Percentiles rank a stretch among this genome's conserved stretches.
Conservation (phyloP, 257 asterid genomes). For the Solanum corneliomulleri region DNA sequence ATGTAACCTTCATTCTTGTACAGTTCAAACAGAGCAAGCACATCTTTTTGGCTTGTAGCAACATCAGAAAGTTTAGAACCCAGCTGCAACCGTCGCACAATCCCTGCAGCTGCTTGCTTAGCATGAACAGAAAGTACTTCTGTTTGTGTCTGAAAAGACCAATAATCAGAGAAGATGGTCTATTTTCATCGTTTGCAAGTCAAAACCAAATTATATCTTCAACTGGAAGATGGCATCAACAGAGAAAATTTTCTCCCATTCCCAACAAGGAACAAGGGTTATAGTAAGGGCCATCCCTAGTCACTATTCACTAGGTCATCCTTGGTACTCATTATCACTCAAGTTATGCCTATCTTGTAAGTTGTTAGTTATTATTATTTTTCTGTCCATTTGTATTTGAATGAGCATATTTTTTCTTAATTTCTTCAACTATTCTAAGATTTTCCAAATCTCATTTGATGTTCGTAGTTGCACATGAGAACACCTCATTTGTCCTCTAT, state of each 20-base stretch:
- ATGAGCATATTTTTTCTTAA: background rate
- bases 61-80: conserved; percentile 75
- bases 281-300: background rate
- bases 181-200: background rate
- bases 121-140: conserved; percentile 63
- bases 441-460: background rate
- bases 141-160: conserved; percentile 31
- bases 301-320: background rate
- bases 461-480: background rate
- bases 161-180: background rate
- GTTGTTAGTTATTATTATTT: background rate
- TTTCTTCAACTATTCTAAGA: background rate
- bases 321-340: background rate
- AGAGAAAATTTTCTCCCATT: background rate
- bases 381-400: background rate
- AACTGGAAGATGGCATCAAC: background rate
- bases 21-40: conserved; percentile 47
- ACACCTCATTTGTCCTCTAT: background rate
- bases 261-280: background rate
- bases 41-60: conserved; percentile 63
- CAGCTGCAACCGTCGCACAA: conserved; percentile 56
- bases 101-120: conserved; percentile 71
- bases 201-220: background rate
- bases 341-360: background rate
- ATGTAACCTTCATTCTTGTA: conserved; percentile 73